These are phyloP conservation scores for Mimosa pudica DNA, from an alignment of 306 rosid genomes.

Conservation along the genomic window DNA sequence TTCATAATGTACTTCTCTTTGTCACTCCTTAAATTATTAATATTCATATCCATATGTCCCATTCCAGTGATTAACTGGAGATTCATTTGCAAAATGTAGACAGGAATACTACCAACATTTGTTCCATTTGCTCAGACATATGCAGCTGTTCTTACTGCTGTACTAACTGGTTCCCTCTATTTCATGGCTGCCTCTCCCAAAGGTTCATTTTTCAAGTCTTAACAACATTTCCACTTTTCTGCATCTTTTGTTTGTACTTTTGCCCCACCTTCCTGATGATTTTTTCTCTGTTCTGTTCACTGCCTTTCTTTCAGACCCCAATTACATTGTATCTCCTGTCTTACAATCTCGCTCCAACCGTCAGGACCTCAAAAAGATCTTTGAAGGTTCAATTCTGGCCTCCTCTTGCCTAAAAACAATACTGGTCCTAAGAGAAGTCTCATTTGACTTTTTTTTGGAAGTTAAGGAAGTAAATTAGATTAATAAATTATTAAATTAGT, in stretches of 20 bases:
- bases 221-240: constrained; percentile 7
- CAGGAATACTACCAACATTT: constrained; percentile 89
- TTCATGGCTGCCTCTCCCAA: constrained; percentile 93
- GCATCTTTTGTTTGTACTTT: neutral
- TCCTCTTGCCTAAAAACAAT: neutral
- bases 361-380: constrained; percentile 75
- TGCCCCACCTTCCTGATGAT: neutral
- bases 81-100: constrained; percentile 48
- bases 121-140: constrained; percentile 98
- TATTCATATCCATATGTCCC: constrained; percentile 4
- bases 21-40: constrained; percentile 6
- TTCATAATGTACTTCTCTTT: neutral
- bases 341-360: constrained; percentile 74
- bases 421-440: neutral
- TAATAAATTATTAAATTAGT: too few species aligned
- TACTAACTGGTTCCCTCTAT: constrained; percentile 87
- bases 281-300: neutral
- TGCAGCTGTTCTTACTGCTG: constrained; percentile 92
- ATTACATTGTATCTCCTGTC: constrained; percentile 90
- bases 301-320: constrained; percentile 65
- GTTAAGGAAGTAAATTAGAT: too few species aligned
- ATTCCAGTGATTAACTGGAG: constrained; percentile 25
- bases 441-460: too few species aligned
- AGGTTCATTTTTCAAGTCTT: constrained; percentile 50
- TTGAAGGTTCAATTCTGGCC: constrained; percentile 65